These are phyloP conservation scores for Omphalotus guepiniiformis DNA, from an alignment of 768 basidiomycete genomes.

Conservation along the genomic window DNA sequence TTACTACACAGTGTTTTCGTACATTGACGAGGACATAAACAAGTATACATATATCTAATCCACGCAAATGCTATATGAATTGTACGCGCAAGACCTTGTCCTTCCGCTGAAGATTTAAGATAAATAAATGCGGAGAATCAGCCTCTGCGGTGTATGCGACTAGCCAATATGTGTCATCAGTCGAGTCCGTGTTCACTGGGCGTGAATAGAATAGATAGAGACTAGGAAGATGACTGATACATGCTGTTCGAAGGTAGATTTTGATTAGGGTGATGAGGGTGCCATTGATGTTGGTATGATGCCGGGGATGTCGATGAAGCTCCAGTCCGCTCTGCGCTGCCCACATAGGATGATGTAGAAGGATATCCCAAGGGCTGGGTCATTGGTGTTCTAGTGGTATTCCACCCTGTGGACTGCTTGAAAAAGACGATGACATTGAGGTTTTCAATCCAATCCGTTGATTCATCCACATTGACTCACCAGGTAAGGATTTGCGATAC, in stretches of 20 bases:
- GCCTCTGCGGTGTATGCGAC: background rate
- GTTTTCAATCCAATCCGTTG: too few relatives aligned
- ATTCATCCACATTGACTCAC: too few relatives aligned
- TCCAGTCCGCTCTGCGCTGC: too few relatives aligned
- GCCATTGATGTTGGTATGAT: slow-evolving; percentile 7
- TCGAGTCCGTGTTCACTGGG: background rate
- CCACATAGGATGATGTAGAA: background rate
- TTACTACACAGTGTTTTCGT: background rate
- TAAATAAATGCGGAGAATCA: background rate
- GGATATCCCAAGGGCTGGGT: background rate
- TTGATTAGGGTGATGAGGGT: background rate
- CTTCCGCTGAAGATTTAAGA: background rate
- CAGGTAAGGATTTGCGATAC: too few relatives aligned
- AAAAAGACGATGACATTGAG: background rate
- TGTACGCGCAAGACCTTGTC: background rate
- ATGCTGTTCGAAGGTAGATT: background rate
- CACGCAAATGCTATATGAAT: background rate
- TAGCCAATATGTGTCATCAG: background rate
- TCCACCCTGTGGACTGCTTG: slow-evolving; percentile 1
- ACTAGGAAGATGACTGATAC: slow-evolving; percentile 1
- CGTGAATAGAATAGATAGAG: background rate
- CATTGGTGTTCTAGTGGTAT: background rate
- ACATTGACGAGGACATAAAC: background rate
- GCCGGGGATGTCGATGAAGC: background rate
- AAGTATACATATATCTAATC: background rate